A percentile compares a stretch with the other conserved stretches of the same genome.
Conservation (phyloP, 2,329 filamentous ascomycete genomes). For the Colletotrichum chlorophyti region DNA sequence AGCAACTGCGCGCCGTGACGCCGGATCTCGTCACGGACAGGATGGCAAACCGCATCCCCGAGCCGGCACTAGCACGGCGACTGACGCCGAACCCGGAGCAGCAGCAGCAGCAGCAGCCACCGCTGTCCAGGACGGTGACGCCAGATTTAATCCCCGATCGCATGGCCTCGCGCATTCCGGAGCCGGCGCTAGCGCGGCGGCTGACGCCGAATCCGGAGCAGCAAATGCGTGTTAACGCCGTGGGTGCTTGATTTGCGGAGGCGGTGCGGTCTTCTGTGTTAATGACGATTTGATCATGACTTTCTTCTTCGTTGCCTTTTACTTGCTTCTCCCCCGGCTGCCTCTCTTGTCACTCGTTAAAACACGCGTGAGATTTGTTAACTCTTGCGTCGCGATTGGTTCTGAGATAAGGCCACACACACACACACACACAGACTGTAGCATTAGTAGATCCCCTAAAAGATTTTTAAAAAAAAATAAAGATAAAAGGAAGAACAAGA, state of each 20-base stretch:
- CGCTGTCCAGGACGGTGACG: slow-evolving; percentile 43
- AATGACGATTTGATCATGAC: too few relatives aligned
- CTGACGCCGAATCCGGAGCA: slow-evolving; percentile 57
- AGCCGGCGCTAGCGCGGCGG: slow-evolving; percentile 49
- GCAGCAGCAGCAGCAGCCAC: slow-evolving; percentile 39
- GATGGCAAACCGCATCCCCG: slow-evolving; percentile 44
- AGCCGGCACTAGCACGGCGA: slow-evolving; percentile 50
- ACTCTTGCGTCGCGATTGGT: too few relatives aligned
- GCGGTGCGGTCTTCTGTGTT: too few relatives aligned
- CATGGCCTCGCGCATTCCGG: slow-evolving; percentile 64
- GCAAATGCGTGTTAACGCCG: slow-evolving; percentile 35
- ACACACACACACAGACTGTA: too few relatives aligned
- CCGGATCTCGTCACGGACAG: slow-evolving; percentile 66
- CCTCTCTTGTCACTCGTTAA: too few relatives aligned
- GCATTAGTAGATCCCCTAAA: too few relatives aligned
- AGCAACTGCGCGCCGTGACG: slow-evolving; percentile 46
- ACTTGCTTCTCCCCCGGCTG: too few relatives aligned
- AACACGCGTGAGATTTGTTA: too few relatives aligned
- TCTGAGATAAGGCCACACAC: too few relatives aligned
- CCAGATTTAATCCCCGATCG: slow-evolving; percentile 67
- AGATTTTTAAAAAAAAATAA: not conserved
- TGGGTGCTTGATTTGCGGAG: slow-evolving; percentile 33
- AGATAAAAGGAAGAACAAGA: not conserved
- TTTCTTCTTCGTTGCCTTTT: too few relatives aligned
- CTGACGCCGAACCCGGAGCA: slow-evolving; percentile 57